Conservation (phyloP, 306 rosid species). For the Parietaria judaica region DNA sequence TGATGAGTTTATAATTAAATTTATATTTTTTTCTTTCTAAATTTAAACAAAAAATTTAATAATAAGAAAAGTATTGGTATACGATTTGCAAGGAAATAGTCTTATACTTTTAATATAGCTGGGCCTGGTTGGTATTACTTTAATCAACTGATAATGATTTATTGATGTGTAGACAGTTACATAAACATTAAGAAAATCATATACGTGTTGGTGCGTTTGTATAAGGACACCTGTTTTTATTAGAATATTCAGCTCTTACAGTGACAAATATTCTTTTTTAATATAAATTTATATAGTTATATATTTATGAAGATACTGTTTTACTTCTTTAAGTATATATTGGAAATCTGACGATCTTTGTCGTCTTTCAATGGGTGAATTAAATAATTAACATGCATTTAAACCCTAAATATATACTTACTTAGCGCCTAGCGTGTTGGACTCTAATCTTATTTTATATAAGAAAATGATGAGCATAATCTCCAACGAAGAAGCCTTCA, state of each 20-base stretch:
- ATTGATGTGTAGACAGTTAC: background rate
- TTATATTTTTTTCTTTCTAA: no score
- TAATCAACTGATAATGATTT: conserved; percentile 16
- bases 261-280: conserved; percentile 16
- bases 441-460: no score
- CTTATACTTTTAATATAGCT: no score
- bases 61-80: no score
- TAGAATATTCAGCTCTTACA: conserved; percentile 32
- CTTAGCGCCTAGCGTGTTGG: no score
- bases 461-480: no score
- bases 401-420: no score
- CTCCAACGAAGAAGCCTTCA: no score
- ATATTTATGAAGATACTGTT: background rate
- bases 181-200: conserved; percentile 13
- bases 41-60: no score
- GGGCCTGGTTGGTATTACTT: no score
- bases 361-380: background rate
- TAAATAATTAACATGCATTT: background rate
- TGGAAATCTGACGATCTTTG: background rate
- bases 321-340: background rate
- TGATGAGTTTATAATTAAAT: no score
- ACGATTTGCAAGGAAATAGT: no score
- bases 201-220: conserved; percentile 26
- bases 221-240: conserved; percentile 19
- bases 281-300: background rate